Base-by-base conservation (phyloP, 805 yeast species). In the Nakazawaea ernobii region DNA sequence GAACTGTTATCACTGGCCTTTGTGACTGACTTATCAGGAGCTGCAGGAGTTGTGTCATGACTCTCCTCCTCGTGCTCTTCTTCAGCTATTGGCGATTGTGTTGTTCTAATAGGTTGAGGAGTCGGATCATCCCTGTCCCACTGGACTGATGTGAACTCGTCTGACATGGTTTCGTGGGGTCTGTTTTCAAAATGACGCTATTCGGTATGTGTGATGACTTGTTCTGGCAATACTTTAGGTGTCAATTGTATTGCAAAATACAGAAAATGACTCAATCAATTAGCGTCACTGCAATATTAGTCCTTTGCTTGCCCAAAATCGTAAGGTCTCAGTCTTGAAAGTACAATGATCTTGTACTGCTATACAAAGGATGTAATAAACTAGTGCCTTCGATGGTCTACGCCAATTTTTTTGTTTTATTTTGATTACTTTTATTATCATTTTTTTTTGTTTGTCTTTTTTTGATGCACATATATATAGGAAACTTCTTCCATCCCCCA, bases 121-220 rank as follows among this genome's bases (percentile, higher is more conserved):
- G 4, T 15, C 6, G 43, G 30, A 8, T 70, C 78, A 28, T 67
- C 78, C 50, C 77, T 66, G 55, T 77, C 82, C 80, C 79, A 77
- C 54, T 73, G 79, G 42, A 77, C 75, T 28, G 82, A 77, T 1
- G 80, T 75, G 57, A 77, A 77, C 53, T 76, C 77, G 53, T 76
- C 81, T 43, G 57, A 39, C 67, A 63, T 63, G 11, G 27, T 43
- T 28, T 24, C 6, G 11, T 30, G 24, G 5, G 24, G 24, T 20
- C 24, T 20, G 24, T 20, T 28, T 3, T 8, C n/a, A n/a, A n/a
- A n/a, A n/a, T n/a, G n/a, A 17, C 27, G 32, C 32, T 39, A 28
- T 39, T 28, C 32, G 42, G 15, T 41, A 32, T 13, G 32, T 33
- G 36, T 33, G 36, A 15, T 15, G 15, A 33, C n/a, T 30, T 9